Percentiles rank a stretch among this genome's conserved stretches.
Conservation (phyloP, 495 filamentous ascomycete genomes). For the Hyaloscypha hepaticicola region DNA sequence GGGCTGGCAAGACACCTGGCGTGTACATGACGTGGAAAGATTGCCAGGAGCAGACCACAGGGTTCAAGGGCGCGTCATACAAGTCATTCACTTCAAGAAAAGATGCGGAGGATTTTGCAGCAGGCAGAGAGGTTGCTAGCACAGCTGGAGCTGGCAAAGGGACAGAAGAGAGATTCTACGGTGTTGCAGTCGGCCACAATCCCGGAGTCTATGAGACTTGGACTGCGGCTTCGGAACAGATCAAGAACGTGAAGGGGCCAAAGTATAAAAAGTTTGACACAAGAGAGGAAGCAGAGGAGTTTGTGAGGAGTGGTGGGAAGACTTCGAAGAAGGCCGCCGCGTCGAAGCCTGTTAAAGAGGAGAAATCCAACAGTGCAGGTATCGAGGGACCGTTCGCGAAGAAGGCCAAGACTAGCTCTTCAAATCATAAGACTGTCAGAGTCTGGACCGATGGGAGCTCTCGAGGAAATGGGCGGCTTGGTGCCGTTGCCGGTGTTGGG, state of each 20-base stretch:
- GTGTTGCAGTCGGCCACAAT: slow-evolving; percentile 74
- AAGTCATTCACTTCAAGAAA: slow-evolving; percentile 77
- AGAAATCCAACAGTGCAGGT: slow-evolving; percentile 38
- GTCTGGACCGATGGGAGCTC: slow-evolving; percentile 92
- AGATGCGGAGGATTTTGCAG: slow-evolving; percentile 77
- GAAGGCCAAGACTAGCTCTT: slow-evolving; percentile 49
- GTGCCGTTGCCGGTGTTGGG: slow-evolving; percentile 79
- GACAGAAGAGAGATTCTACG: slow-evolving; percentile 67
- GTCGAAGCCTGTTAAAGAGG: slow-evolving; percentile 38
- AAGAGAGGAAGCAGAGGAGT: slow-evolving; percentile 72
- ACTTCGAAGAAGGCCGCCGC: neutral
- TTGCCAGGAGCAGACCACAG: slow-evolving; percentile 76
- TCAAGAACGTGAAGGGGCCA: slow-evolving; percentile 71
- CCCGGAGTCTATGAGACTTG: slow-evolving; percentile 91
- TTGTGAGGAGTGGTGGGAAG: slow-evolving; percentile 53
- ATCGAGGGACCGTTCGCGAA: slow-evolving; percentile 56
- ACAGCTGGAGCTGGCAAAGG: slow-evolving; percentile 10
- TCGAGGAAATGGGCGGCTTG: slow-evolving; percentile 68
- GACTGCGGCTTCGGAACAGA: slow-evolving; percentile 72
- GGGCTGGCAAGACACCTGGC: slow-evolving; percentile 71
- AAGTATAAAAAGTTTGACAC: slow-evolving; percentile 82
- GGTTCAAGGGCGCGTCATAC: slow-evolving; percentile 81
- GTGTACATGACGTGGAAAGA: slow-evolving; percentile 85
- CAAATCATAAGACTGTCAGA: slow-evolving; percentile 49
- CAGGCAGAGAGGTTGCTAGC: slow-evolving; percentile 50